These are phyloP conservation scores for Mycena venus DNA, from an alignment of 768 basidiomycete species.

Conservation along the genomic window DNA sequence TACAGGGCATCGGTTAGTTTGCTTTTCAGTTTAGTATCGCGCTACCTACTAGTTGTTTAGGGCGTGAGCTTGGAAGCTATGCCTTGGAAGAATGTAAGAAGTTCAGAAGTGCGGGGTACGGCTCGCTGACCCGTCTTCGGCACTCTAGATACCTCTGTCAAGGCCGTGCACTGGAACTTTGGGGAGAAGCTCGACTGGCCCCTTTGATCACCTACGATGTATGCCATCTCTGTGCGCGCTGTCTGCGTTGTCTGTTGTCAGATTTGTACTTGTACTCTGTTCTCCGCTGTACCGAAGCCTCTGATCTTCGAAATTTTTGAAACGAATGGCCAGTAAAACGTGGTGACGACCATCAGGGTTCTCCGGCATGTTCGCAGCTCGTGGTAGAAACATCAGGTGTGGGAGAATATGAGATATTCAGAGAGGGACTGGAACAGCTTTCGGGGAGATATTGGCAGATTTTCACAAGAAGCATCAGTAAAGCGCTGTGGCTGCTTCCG, in stretches of 20 bases:
- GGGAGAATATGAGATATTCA: background rate
- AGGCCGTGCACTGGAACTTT: conserved; percentile 90
- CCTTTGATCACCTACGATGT: conserved; percentile 53
- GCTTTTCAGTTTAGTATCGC: background rate
- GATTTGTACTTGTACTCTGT: background rate
- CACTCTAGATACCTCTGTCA: conserved; percentile 76
- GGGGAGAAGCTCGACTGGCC: conserved; percentile 87
- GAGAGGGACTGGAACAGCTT: conserved; percentile 16
- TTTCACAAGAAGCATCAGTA: background rate
- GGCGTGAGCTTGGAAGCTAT: conserved; percentile 89
- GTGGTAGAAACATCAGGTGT: conserved; percentile 5
- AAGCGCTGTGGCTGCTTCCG: background rate
- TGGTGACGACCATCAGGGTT: conserved; percentile 28
- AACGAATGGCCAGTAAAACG: conserved; percentile 16
- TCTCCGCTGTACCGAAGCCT: conserved; percentile 4
- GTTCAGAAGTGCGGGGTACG: conserved; percentile 48
- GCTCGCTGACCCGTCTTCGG: conserved; percentile 47
- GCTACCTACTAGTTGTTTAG: conserved; percentile 52
- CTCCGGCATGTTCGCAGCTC: background rate
- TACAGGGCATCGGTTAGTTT: conserved; percentile 26
- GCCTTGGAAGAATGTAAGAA: conserved; percentile 82
- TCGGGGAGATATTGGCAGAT: background rate
- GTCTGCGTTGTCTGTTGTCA: conserved; percentile 13
- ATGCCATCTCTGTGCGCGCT: background rate
- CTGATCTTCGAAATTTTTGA: conserved; percentile 5